A percentile compares a stretch with the other conserved stretches of the same genome.
These are phyloP conservation scores for Lactifluus pinguis DNA, from an alignment of 768 basidiomycete genomes.

Conservation along the genomic window DNA sequence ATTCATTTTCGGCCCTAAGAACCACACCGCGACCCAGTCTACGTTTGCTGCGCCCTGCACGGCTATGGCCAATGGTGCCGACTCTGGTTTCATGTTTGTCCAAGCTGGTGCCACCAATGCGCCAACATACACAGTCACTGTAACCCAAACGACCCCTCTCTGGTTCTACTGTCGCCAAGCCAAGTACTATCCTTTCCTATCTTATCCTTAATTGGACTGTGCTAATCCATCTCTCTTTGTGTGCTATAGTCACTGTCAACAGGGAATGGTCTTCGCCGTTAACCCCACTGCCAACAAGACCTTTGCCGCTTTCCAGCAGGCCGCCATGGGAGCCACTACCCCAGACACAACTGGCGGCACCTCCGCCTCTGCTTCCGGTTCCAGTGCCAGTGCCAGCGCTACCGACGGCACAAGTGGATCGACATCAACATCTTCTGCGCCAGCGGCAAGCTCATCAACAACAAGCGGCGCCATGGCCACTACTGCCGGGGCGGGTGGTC, in stretches of 20 bases:
- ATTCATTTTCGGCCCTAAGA: constrained; percentile 16
- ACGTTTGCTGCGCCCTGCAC: constrained; percentile 29
- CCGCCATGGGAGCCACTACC: neutral
- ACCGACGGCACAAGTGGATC: neutral
- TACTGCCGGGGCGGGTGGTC: neutral
- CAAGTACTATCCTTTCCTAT: constrained; percentile 19
- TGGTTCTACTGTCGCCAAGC: constrained; percentile 28
- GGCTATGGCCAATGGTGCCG: constrained; percentile 17
- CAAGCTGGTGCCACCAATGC: neutral
- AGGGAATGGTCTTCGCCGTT: constrained; percentile 27
- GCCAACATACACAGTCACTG: constrained; percentile 16
- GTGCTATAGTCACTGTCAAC: constrained; percentile 22
- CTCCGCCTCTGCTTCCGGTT: neutral
- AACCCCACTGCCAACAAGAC: constrained; percentile 24
- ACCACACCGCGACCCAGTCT: constrained; percentile 30
- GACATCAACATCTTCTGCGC: neutral
- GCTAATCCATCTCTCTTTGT: neutral
- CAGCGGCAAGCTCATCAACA: neutral
- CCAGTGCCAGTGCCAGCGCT: no score
- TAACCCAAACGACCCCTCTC: constrained; percentile 21
- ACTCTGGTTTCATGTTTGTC: constrained; percentile 26
- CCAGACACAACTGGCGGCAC: neutral
- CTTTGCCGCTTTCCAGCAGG: constrained; percentile 22
- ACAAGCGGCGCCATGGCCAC: neutral
- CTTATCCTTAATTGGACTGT: neutral